Evolutionary conservation across 306 rosid genomes (phyloP), one percentile per base, ranked within the genome.

Genomic region (Canavalia ensiformis): DNA sequence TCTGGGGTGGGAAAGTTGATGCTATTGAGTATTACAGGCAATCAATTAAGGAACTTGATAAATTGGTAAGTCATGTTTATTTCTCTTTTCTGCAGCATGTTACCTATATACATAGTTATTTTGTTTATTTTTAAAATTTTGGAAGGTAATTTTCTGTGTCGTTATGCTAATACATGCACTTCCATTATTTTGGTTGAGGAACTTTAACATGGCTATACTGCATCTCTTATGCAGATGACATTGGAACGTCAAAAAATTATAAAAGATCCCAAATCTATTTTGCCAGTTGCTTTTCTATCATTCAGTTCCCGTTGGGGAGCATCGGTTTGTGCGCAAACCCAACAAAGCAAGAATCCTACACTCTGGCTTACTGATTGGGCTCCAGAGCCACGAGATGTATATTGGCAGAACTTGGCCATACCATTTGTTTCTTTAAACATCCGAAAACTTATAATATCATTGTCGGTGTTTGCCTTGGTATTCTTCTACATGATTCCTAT

Each of bases 401-500:
- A 91, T 66, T 93, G 99, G 99, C 88, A 75, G 82, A 95, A 95
- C 88, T 76, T 95, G 84, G 94, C 99, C 51, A 93, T 95, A 71
- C 97, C 99, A n/a, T 93, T 95, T 73, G 84, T 95, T 87, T 95
- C 99, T 68, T 78, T 93, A 72, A 91, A 86, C 86, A 81, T 95
- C 76, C 88, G 98, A 34, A 93, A 86, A 78, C 89, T 93, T 68
- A 7, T 93, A 49, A 92, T 95, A 86, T 85, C 97, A 0, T 29
- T 85, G 39, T 66, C 83, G 6, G 97, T 95, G 71, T 95, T 95
- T 85, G 92, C 98, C 69, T 88, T 95, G 88, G 94, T 95, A 72
- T 95, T 95, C 89, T 93, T 93, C 97, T 95, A 95, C 89, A 89
- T 95, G 98, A 93, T 95, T 71, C 99, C 99, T 35, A 95, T 95